A percentile compares a stretch with the other conserved stretches of the same genome.
Conservation (phyloP, 345 rosid species). For the Eucalyptus curtisii region DNA sequence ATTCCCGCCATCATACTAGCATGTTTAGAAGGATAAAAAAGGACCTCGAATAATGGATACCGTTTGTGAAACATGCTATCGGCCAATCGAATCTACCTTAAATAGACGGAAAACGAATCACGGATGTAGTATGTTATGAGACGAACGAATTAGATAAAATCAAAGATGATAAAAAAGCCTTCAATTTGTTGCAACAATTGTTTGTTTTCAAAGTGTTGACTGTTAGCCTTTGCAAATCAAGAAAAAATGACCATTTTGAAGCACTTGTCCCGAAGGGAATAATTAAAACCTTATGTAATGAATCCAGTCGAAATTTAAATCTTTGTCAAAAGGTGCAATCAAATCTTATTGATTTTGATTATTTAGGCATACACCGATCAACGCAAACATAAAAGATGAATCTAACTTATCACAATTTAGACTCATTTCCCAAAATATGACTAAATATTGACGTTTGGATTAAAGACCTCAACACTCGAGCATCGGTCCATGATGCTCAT, state of each 20-base stretch:
- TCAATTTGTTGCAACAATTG: neutral
- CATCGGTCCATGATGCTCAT: neutral
- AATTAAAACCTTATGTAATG: neutral
- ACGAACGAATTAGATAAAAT: neutral
- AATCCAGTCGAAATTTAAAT: neutral
- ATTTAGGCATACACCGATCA: neutral
- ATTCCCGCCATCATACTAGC: neutral
- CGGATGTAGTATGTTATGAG: neutral
- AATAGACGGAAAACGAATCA: neutral
- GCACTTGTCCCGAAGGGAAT: neutral
- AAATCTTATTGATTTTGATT: neutral
- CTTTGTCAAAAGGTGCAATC: neutral
- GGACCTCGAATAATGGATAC: neutral
- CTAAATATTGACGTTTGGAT: neutral
- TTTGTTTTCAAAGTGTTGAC: neutral
- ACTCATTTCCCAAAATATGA: neutral
- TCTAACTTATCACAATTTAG: neutral
- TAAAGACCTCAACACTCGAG: neutral
- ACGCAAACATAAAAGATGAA: neutral
- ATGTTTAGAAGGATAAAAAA: neutral
- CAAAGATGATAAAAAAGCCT: neutral
- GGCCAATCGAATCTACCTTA: neutral
- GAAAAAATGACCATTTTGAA: neutral
- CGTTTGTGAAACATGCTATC: neutral
- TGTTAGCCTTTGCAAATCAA: neutral